Evolutionary conservation across 2,329 filamentous ascomycete genomes (phyloP), one percentile per base, ranked within the genome.

Genomic region (Orbilia javanica): DNA sequence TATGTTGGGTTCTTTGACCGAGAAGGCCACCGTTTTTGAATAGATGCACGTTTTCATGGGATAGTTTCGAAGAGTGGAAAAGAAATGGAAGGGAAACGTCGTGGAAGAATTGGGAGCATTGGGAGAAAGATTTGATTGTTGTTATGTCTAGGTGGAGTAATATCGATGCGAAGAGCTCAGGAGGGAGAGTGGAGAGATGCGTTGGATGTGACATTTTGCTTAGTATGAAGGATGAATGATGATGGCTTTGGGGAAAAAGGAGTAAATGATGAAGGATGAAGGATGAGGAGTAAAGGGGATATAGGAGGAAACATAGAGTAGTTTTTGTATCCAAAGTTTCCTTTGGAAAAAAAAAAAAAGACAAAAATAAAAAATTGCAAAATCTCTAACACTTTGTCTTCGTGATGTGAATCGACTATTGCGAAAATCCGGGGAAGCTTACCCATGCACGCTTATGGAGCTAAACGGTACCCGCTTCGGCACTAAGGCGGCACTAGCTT

Each of bases 401-500:
- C 34, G 25, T 60, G 55, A 42, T 60, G 34, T 13, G 27, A 6
- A 20, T 29, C 7, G 31, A 22, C 18, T 60, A 39, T 42, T 60
- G 55, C 55, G 55, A 60, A 60, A 60, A 60, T 60, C 55, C 55
- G 55, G 55, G 55, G 55, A 60, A 60, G 34, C 31, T 31, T 60
- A 60, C 34, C 50, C 55, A 18, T 44, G 42, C 34, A 60, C 20
- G 34, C 31, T 39, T 42, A 27, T 10, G 55, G 34, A 60, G 34
- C 34, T 60, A 60, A 25, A 34, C 5, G 31, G 34, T 60, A 60
- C 34, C 55, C 22, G 34, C 34, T 42, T 42, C 55, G 34, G 42
- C 27, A 60, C 55, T 13, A 60, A 60, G 31, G 42, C 22, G 31
- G 55, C 34, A 42, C 55, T 60, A 42, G 55, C 55, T 60, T 60